Percentiles rank a stretch among this genome's conserved stretches.
Evolutionary conservation across 2,329 filamentous ascomycete genomes (phyloP).

Genomic region (Hirsutella thompsonii): DNA sequence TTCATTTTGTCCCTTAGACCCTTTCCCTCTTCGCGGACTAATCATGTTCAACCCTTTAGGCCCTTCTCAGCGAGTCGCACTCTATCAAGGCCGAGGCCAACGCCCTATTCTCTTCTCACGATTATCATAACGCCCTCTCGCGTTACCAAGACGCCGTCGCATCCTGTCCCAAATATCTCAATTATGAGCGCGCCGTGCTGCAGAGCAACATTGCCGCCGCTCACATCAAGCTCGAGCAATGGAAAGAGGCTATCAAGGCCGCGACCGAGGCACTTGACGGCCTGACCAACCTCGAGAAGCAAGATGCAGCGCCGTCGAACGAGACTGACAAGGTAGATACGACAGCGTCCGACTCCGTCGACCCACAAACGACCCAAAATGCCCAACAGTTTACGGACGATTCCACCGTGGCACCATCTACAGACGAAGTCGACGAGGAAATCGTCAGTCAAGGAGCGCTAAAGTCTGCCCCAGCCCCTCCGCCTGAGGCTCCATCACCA

Average conservation of each 20-base stretch:
- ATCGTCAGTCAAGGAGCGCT: conserved; percentile 47
- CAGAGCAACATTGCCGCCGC: conserved; percentile 84
- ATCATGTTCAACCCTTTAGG: conserved; percentile 24
- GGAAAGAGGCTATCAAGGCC: conserved; percentile 67
- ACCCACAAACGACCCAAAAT: conserved; percentile 17
- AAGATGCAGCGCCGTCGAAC: conserved; percentile 9
- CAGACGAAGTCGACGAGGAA: conserved; percentile 36
- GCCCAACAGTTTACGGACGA: conserved; percentile 7
- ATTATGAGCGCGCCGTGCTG: conserved; percentile 79
- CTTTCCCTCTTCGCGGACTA: no score
- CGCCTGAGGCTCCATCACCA: conserved; percentile 4
- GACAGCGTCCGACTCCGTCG: conserved; percentile 14
- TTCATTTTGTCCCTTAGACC: no score
- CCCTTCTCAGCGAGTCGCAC: conserved; percentile 59
- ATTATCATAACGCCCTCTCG: conserved; percentile 66
- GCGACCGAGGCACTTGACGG: conserved; percentile 62
- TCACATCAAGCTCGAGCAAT: conserved; percentile 71
- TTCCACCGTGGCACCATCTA: conserved; percentile 24
- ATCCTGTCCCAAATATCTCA: conserved; percentile 69
- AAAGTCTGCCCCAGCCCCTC: conserved; percentile 28
- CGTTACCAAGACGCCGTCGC: conserved; percentile 72
- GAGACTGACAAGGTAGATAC: background rate
- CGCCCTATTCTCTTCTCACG: conserved; percentile 56
- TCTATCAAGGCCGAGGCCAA: conserved; percentile 67
- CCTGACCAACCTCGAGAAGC: conserved; percentile 47